Base-by-base conservation (phyloP, 208 protist species). In the Paratrypanosoma confusum region DNA sequence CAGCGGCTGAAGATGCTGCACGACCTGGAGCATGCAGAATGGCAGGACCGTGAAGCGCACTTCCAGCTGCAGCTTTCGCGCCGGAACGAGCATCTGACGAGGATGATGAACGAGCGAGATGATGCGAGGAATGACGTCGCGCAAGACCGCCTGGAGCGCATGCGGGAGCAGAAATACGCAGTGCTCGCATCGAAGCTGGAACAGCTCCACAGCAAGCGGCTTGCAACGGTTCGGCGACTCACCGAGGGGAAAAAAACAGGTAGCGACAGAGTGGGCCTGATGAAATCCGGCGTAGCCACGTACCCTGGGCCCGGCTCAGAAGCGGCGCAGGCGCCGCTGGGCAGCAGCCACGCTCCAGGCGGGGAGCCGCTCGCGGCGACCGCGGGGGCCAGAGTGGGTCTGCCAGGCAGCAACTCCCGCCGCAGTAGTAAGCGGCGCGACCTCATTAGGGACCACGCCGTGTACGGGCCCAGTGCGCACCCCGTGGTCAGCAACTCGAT, bases 21-120 rank as follows among this genome's bases (percentile, higher is more conserved):
- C 44, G 65, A 62, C 39, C 65, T 95, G 36, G 81, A 95, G 54
- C 61, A 84, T 48, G 57, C 79, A 42, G 86, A 95, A 67, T 89
- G 86, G 69, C 31, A 64, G 4, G 86, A 95, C 31, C 69, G 80
- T 4, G 81, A 95, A 58, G 64, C 55, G 25, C 80, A 92, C 53
- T 56, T 87, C 23, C 59, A 40, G 46, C 59, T 76, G 46, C 58
- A 92, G 46, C 74, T 83, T 46, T 28, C 80, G 39, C 69, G 74
- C 3, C 79, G 80, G n/a, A 67, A 90, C 10, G 64, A 83, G 5
- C 48, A 31, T 7, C 68, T 89, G 26, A 47, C 65, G 31, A 48
- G 57, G 2, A 57, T 70, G 11, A 49, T 95, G 28, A 39, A 53
- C n/a, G 67, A 61, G 21, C 69, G 82, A 4, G 86, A 95, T 55